Conservation (phyloP, 148 eudicot genomes). For the Fagopyrum esculentum region DNA sequence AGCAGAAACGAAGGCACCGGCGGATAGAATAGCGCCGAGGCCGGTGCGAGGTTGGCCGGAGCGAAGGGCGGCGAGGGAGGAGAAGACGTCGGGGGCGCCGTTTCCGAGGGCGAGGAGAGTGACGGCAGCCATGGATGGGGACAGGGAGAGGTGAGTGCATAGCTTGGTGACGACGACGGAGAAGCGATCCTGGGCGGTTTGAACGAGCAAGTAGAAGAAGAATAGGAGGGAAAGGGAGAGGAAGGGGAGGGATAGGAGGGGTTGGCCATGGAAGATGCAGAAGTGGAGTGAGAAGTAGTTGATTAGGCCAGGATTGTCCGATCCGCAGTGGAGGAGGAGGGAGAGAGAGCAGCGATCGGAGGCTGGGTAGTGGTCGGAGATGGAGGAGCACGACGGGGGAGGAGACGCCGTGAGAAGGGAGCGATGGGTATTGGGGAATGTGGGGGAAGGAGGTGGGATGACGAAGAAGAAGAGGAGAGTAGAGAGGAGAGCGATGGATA, state of each 20-base stretch:
- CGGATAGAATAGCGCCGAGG: constrained; percentile 76
- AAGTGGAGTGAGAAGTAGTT: constrained; percentile 48
- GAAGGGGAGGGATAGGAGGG: constrained; percentile 40
- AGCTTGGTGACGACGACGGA: constrained; percentile 61
- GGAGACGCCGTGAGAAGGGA: constrained; percentile 28
- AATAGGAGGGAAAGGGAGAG: constrained; percentile 44
- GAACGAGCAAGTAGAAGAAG: constrained; percentile 67
- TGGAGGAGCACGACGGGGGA: constrained; percentile 22
- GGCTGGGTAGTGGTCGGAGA: constrained; percentile 18
- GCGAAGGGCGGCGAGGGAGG: constrained; percentile 68
- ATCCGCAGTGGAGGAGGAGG: constrained; percentile 17
- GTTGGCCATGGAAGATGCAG: constrained; percentile 41
- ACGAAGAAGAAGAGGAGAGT: constrained; percentile 37
- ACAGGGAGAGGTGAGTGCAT: constrained; percentile 39
- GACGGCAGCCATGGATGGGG: constrained; percentile 84
- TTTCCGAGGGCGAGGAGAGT: constrained; percentile 82
- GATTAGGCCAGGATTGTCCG: constrained; percentile 32
- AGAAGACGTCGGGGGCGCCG: constrained; percentile 95
- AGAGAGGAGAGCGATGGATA: constrained; percentile 31
- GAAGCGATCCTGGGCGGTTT: constrained; percentile 66
- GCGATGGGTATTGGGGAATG: constrained; percentile 20
- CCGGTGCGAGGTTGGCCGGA: constrained; percentile 58
- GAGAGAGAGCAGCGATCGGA: constrained; percentile 30
- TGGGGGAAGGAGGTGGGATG: constrained; percentile 17
- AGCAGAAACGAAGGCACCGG: constrained; percentile 81